Percentiles rank a stretch among this genome's conserved stretches.
Conservation (phyloP, 2,329 filamentous ascomycete species). For the Grosmannia serpens region DNA sequence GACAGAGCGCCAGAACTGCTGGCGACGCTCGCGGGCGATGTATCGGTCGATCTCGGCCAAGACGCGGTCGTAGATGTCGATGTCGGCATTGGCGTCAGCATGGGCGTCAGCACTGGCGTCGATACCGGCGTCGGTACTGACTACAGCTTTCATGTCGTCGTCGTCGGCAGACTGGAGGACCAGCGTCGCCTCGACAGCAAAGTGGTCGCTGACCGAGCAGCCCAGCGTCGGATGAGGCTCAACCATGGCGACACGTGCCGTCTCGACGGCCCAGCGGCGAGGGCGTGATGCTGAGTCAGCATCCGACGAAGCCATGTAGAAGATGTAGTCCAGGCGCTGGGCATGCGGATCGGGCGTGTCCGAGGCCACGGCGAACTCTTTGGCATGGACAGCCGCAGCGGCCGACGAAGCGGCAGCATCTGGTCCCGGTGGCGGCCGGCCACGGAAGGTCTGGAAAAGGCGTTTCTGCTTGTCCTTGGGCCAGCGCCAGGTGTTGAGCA, state of each 20-base stretch:
- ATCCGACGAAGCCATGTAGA: slow-evolving; percentile 30
- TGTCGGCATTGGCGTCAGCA: neutral
- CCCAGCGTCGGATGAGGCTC: slow-evolving; percentile 67
- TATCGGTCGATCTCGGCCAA: slow-evolving; percentile 60
- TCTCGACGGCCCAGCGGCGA: slow-evolving; percentile 55
- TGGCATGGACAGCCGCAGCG: neutral
- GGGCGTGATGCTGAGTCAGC: slow-evolving; percentile 33
- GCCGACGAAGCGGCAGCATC: neutral
- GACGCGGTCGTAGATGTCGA: slow-evolving; percentile 47
- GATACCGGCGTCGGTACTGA: slow-evolving; percentile 1
- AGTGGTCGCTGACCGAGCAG: slow-evolving; percentile 90
- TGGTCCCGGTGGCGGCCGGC: neutral
- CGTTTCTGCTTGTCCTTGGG: slow-evolving; percentile 20
- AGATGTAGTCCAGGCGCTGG: slow-evolving; percentile 93
- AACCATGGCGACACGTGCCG: slow-evolving; percentile 65
- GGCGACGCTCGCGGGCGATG: slow-evolving; percentile 54
- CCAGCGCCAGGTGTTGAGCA: slow-evolving; percentile 93
- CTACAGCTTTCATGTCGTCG: neutral
- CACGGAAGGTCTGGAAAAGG: slow-evolving; percentile 6
- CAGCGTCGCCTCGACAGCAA: slow-evolving; percentile 76
- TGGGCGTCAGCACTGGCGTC: neutral
- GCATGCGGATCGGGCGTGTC: slow-evolving; percentile 58
- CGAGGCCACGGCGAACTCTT: slow-evolving; percentile 27
- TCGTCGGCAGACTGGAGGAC: neutral
- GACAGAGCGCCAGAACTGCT: slow-evolving; percentile 57